A percentile compares a stretch with the other conserved stretches of the same genome.
Conservation (phyloP, 495 filamentous ascomycete genomes). For the Amniculicola lignicola region DNA sequence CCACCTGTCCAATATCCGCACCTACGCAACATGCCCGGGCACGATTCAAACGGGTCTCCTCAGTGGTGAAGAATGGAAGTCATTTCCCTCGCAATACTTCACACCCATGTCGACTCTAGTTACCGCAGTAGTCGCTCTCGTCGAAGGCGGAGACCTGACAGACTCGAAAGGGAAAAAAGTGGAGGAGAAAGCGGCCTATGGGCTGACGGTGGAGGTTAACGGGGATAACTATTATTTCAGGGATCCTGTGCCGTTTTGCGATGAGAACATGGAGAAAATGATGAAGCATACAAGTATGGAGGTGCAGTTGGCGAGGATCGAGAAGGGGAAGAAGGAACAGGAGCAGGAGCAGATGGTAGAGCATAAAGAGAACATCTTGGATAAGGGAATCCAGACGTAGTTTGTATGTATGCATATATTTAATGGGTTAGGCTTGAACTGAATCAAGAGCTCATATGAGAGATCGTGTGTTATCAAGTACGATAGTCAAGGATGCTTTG, state of each 20-base stretch:
- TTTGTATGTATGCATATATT: too few relatives aligned
- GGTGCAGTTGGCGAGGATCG: constrained; percentile 26
- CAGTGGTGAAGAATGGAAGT: constrained; percentile 28
- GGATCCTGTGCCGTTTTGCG: constrained; percentile 27
- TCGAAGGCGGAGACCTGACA: constrained; percentile 31
- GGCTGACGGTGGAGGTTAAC: constrained; percentile 36
- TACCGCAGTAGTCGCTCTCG: constrained; percentile 30
- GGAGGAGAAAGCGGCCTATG: constrained; percentile 14
- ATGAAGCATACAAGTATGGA: constrained; percentile 37
- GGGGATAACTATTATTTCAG: constrained; percentile 35
- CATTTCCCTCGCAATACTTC: constrained; percentile 34
- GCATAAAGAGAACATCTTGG: too few relatives aligned
- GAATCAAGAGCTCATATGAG: too few relatives aligned
- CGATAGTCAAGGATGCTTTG: too few relatives aligned
- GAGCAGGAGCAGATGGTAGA: too few relatives aligned
- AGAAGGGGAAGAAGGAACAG: constrained; percentile 25
- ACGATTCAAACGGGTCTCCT: constrained; percentile 38
- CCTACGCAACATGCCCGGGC: constrained; percentile 37
- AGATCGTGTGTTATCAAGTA: too few relatives aligned
- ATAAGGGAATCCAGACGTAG: too few relatives aligned
- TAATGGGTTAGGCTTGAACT: too few relatives aligned
- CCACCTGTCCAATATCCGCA: constrained; percentile 32
- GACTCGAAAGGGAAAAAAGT: constrained; percentile 25
- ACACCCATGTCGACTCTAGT: constrained; percentile 37
- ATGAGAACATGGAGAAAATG: constrained; percentile 33